These are phyloP conservation scores for Diplodia seriata DNA, from an alignment of 2,329 filamentous ascomycete genomes.

Conservation along the genomic window DNA sequence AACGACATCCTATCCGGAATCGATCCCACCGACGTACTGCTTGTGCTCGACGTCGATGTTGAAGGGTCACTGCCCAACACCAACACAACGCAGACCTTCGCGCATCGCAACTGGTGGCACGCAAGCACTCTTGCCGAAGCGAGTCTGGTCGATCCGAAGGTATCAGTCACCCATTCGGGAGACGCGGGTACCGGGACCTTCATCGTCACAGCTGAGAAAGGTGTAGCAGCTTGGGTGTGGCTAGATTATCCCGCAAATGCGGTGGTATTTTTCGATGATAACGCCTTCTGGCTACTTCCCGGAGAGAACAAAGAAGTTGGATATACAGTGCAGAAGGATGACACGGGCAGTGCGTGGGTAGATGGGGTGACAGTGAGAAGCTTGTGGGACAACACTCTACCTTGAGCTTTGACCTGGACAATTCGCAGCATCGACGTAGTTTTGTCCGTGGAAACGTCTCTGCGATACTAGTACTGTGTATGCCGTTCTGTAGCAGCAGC, in stretches of 20 bases:
- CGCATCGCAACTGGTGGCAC: constrained; percentile 60
- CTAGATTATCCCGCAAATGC: constrained; percentile 59
- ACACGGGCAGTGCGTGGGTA: constrained; percentile 53
- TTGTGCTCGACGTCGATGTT: constrained; percentile 55
- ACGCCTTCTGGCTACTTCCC: constrained; percentile 59
- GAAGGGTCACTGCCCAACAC: constrained; percentile 57
- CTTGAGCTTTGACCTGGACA: constrained; percentile 28
- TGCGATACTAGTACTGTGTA: background rate
- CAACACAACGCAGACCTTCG: constrained; percentile 50
- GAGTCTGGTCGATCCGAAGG: constrained; percentile 57
- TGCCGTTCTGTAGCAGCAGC: background rate
- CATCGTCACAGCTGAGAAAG: constrained; percentile 56
- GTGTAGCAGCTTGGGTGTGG: constrained; percentile 63
- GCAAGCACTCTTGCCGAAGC: constrained; percentile 56
- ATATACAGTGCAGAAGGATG: constrained; percentile 56
- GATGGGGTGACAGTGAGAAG: constrained; percentile 58
- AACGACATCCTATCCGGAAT: constrained; percentile 44
- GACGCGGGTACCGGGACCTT: constrained; percentile 46
- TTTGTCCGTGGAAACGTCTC: background rate
- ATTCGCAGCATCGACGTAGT: background rate
- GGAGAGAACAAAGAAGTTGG: constrained; percentile 55
- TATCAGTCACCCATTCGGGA: constrained; percentile 49
- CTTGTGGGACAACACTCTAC: constrained; percentile 57
- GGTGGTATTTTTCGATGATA: constrained; percentile 60
- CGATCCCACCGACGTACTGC: constrained; percentile 49